Evolutionary conservation across 768 basidiomycete species (phyloP).

Genomic region (Arthromyces matolae): DNA sequence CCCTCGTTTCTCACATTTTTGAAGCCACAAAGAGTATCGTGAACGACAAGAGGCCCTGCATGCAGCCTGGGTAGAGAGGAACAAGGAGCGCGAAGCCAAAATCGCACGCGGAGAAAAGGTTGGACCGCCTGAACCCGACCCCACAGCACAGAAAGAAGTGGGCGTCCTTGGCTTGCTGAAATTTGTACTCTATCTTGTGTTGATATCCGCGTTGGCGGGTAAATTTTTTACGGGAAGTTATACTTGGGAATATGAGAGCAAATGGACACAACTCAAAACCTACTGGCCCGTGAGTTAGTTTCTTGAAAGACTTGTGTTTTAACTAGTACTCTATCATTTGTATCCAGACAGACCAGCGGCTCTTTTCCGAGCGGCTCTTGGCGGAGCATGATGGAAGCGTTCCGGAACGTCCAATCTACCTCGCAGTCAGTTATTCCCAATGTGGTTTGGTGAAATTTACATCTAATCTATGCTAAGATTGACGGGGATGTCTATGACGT

Average conservation of each 20-base stretch:
- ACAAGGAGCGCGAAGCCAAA: conserved; percentile 68
- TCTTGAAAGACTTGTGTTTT: neutral
- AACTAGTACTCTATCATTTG: no score
- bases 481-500: conserved; percentile 94
- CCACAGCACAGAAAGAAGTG: conserved; percentile 65
- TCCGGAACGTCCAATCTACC: conserved; percentile 65
- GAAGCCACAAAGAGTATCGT: conserved; percentile 66
- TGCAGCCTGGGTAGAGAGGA: conserved; percentile 64
- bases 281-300: conserved; percentile 55
- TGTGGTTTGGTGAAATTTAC: neutral
- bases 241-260: conserved; percentile 76
- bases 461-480: conserved; percentile 48
- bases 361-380: conserved; percentile 74
- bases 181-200: conserved; percentile 54
- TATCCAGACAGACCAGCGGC: conserved; percentile 53
- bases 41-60: conserved; percentile 58
- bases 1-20: conserved; percentile 12
- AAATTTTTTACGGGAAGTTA: conserved; percentile 87
- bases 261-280: conserved; percentile 56
- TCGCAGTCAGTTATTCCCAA: conserved; percentile 57
- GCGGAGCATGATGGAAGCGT: conserved; percentile 69
- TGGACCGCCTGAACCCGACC: conserved; percentile 70
- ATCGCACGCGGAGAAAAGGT: conserved; percentile 71
- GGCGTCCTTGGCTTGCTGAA: conserved; percentile 64
- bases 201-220: conserved; percentile 59